phyloP scores from a whole-genome alignment of 2,329 filamentous ascomycete genomes.

The Claviceps sorghi region DNA sequence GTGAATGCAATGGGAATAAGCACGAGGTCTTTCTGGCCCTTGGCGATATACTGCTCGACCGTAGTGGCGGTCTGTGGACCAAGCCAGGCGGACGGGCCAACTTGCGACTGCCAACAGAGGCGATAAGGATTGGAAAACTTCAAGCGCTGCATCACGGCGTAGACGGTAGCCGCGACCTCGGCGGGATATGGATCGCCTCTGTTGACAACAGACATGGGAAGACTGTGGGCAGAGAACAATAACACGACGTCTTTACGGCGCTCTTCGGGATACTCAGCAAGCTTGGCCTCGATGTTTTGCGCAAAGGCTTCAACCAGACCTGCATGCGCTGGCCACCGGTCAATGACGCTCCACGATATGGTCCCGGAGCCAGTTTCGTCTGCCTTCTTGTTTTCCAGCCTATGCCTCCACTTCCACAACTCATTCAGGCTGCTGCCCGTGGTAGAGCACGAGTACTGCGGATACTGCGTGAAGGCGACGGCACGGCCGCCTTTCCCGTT shows the following conservation, averaged over 20 bases:
- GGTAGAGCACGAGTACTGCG: slow-evolving; percentile 95
- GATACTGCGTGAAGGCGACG: slow-evolving; percentile 95
- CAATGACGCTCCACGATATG: slow-evolving; percentile 94
- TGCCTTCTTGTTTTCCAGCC: slow-evolving; percentile 63
- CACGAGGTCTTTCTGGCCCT: slow-evolving; percentile 81
- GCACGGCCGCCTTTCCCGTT: slow-evolving; percentile 80
- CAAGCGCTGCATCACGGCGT: slow-evolving; percentile 89
- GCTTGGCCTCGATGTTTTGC: slow-evolving; percentile 73
- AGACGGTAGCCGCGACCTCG: slow-evolving; percentile 89
- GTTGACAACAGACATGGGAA: slow-evolving; percentile 97
- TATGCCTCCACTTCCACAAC: slow-evolving; percentile 89
- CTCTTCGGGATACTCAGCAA: slow-evolving; percentile 72
- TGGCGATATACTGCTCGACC: slow-evolving; percentile 75
- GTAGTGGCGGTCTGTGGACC: slow-evolving; percentile 85
- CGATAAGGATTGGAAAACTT: slow-evolving; percentile 83
- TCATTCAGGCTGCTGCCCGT: slow-evolving; percentile 94
- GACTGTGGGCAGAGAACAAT: slow-evolving; percentile 85
- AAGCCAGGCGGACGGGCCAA: slow-evolving; percentile 88
- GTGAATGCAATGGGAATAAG: slow-evolving; percentile 95
- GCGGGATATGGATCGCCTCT: slow-evolving; percentile 88
- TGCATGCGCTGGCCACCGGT: slow-evolving; percentile 86
- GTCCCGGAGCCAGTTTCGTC: slow-evolving; percentile 43
- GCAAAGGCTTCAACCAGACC: slow-evolving; percentile 88
- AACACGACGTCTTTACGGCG: slow-evolving; percentile 67
- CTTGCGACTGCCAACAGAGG: slow-evolving; percentile 95